Evolutionary conservation across 139 green algal genomes (phyloP), one percentile per base, ranked within the genome.

Genomic region (Zygnema circumcarinatum): DNA sequence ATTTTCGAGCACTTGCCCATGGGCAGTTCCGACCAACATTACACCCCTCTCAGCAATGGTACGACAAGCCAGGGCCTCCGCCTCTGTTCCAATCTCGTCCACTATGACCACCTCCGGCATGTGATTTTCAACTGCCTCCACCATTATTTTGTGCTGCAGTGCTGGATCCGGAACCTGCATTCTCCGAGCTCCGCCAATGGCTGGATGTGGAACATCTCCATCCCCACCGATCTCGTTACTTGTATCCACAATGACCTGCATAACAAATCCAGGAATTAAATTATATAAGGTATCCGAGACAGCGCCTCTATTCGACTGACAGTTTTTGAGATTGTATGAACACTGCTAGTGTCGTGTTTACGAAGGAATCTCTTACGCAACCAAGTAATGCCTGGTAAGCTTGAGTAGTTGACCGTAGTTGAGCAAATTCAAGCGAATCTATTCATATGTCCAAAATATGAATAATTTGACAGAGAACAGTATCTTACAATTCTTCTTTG

Each of bases 121-220:
- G 93, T 98, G 96, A 92, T 99, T 99, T 93, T 99, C 95, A 40
- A 99, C 96, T 1, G 96, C 96, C 93, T 98, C 96, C 29, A 98
- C 95, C 96, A 98, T 98, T 82, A 98, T 92, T 31, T 88, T 87
- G 92, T 98, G 96, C 93, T 99, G 97, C 88, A 84, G 35, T 2
- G 67, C 68, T 0, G 81, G 67, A 33, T 87, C 67, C 0, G 67
- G 81, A 76, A 87, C 81, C 33, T 98, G 96, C 97, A 99, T 99
- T 42, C 97, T 92, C 2, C 97, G 92, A 0, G 97, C 96, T 35
- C 89, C 84, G 16, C 97, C 97, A 84, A 99, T 98, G 67, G 95
- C 97, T 1, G 92, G 92, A 90, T 99, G 97, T 0, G 97, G 96
- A 40, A 99, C 92, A 74, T 98, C 95, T 2, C 96, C 96, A 76